Percentiles rank a stretch among this genome's conserved stretches.
Evolutionary conservation across 352 stramenopile genomes (phyloP).

Genomic region (Hyaloperonospora brassicae): DNA sequence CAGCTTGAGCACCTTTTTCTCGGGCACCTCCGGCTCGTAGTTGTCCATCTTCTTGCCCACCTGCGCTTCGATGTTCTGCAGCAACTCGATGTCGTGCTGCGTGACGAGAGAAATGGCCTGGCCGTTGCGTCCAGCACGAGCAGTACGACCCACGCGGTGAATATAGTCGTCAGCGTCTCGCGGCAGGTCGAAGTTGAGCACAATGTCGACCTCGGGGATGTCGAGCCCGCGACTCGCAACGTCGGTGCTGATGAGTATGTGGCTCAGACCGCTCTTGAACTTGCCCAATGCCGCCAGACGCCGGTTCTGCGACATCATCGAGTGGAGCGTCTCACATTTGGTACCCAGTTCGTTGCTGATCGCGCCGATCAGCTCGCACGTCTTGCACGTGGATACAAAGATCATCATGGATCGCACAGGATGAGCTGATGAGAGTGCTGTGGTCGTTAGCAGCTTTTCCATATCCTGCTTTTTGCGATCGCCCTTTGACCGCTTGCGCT

Average conservation of each 20-base stretch:
- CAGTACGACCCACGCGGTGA: conserved; percentile 94
- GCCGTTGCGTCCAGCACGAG: conserved; percentile 86
- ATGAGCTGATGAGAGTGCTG: conserved; percentile 20
- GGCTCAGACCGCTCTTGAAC: conserved; percentile 91
- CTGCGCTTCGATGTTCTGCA: conserved; percentile 92
- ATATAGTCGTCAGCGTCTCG: conserved; percentile 95
- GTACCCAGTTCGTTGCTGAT: conserved; percentile 90
- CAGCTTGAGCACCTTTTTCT: conserved; percentile 92
- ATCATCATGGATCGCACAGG: conserved; percentile 89
- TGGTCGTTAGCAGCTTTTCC: conserved; percentile 18
- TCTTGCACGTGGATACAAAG: conserved; percentile 95
- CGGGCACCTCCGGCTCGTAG: conserved; percentile 62
- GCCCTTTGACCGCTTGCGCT: conserved; percentile 23
- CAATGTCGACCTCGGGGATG: conserved; percentile 93
- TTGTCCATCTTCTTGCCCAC: conserved; percentile 88
- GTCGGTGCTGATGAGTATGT: conserved; percentile 95
- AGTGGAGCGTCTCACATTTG: conserved; percentile 93
- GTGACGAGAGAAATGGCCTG: conserved; percentile 92
- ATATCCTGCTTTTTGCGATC: conserved; percentile 30
- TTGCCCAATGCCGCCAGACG: conserved; percentile 92
- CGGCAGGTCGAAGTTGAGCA: conserved; percentile 97
- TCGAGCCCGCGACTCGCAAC: conserved; percentile 95
- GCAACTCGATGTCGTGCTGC: conserved; percentile 89
- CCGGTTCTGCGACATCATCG: conserved; percentile 91
- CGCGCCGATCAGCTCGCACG: conserved; percentile 91